These are phyloP conservation scores for Celoporthe dispersa DNA, from an alignment of 2,329 filamentous ascomycete species.

Conservation along the genomic window DNA sequence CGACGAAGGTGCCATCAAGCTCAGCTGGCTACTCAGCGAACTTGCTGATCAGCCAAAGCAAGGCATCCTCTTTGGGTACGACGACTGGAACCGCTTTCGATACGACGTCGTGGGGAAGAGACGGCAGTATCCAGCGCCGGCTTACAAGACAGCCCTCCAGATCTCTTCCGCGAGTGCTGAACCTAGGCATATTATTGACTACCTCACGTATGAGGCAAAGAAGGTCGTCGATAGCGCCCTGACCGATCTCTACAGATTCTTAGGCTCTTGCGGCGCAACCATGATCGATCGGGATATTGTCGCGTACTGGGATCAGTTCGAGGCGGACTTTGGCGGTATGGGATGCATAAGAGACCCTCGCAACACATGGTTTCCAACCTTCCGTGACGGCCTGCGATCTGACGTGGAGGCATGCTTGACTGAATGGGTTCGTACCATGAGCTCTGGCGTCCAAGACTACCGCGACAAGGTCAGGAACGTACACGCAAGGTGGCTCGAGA, in stretches of 20 bases:
- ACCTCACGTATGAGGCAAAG: conserved; percentile 61
- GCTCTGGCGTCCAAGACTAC: conserved; percentile 27
- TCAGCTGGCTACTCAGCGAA: conserved; percentile 57
- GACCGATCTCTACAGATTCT: conserved; percentile 37
- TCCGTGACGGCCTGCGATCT: conserved; percentile 29
- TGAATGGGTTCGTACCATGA: conserved; percentile 40
- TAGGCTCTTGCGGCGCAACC: conserved; percentile 7
- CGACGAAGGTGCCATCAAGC: conserved; percentile 46
- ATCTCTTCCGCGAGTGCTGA: conserved; percentile 7
- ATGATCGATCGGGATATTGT: conserved; percentile 28
- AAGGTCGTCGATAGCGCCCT: conserved; percentile 45
- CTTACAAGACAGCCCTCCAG: conserved; percentile 14
- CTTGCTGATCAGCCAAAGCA: conserved; percentile 65
- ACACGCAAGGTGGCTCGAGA: conserved; percentile 47
- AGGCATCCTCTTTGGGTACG: conserved; percentile 52
- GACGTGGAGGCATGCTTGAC: conserved; percentile 39
- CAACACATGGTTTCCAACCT: conserved; percentile 13
- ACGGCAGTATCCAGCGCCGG: conserved; percentile 14
- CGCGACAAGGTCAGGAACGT: conserved; percentile 40
- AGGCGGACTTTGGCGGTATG: conserved; percentile 39
- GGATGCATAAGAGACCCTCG: not conserved
- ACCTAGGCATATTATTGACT: conserved; percentile 62
- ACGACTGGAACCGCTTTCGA: conserved; percentile 48
- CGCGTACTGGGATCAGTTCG: conserved; percentile 43
- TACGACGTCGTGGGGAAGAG: conserved; percentile 29